Conservation (phyloP, 352 stramenopile genomes). For the Plasmopara halstedii region DNA sequence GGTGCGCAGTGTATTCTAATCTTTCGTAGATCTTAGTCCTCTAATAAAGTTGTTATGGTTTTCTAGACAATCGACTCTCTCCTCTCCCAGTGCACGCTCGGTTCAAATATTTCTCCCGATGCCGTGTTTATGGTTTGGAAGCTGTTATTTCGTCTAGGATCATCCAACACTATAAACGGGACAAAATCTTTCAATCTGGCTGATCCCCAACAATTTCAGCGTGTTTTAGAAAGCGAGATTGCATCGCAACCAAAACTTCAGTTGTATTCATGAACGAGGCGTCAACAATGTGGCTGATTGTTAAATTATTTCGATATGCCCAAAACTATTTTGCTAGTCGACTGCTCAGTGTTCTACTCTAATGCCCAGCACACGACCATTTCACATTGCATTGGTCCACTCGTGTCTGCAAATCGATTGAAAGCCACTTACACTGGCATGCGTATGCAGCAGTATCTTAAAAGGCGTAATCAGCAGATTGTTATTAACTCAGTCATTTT, state of each 20-base stretch:
- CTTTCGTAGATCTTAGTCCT: neutral
- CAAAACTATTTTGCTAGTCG: too few relatives aligned
- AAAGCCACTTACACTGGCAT: conserved; percentile 79
- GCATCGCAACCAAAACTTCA: conserved; percentile 49
- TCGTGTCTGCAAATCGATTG: conserved; percentile 39
- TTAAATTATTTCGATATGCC: neutral
- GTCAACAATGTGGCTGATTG: too few relatives aligned
- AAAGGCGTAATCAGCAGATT: neutral
- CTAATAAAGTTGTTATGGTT: neutral
- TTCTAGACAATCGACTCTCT: conserved; percentile 58
- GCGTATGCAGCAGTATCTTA: conserved; percentile 56
- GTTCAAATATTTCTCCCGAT: conserved; percentile 42
- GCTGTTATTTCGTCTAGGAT: conserved; percentile 42
- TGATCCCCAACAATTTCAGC: conserved; percentile 27
- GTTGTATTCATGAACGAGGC: conserved; percentile 26
- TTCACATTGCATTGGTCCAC: conserved; percentile 52
- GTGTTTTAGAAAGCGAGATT: conserved; percentile 35
- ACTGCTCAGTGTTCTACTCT: too few relatives aligned
- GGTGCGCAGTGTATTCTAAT: conserved; percentile 18
- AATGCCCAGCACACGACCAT: conserved; percentile 67
- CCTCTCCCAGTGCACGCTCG: conserved; percentile 48
- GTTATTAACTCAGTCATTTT: neutral
- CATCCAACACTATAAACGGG: conserved; percentile 4
- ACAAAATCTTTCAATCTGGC: conserved; percentile 7
- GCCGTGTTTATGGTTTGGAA: conserved; percentile 52